phyloP scores from a whole-genome alignment of 1,139 yeast genomes.

The Geotrichum candidum region DNA sequence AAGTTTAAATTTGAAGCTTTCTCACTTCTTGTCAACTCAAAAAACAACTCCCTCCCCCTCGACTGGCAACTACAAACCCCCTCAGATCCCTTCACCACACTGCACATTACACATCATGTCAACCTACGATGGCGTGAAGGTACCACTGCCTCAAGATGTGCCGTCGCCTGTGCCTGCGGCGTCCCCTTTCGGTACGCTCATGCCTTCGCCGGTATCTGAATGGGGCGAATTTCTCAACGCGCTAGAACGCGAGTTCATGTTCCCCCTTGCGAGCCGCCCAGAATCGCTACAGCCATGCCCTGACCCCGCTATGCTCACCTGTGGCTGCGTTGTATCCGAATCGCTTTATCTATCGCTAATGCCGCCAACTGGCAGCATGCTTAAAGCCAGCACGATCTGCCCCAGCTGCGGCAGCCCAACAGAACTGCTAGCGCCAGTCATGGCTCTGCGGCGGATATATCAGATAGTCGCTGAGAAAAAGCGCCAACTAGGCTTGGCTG shows the following conservation, averaged over 20 bases:
- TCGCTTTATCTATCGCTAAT: conserved; percentile 14
- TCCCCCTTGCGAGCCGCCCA: conserved; percentile 46
- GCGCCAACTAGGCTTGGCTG: conserved; percentile 11
- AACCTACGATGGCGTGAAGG: not conserved
- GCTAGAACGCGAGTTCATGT: conserved; percentile 24
- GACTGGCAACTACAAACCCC: not conserved
- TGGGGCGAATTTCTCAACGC: conserved; percentile 31
- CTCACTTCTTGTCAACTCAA: not conserved
- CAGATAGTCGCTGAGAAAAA: conserved; percentile 6
- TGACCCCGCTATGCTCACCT: conserved; percentile 38
- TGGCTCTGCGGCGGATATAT: conserved; percentile 7
- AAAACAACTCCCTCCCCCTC: not conserved
- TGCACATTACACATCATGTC: not conserved
- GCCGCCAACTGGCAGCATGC: not conserved
- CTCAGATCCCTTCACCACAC: not conserved
- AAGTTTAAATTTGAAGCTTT: not conserved
- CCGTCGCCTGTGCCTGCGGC: not conserved
- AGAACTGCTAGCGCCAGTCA: conserved; percentile 13
- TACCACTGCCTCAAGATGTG: not conserved
- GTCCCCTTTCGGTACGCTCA: conserved; percentile 1
- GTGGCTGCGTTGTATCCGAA: conserved; percentile 71
- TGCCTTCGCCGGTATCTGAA: conserved; percentile 20
- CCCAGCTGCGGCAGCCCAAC: conserved; percentile 11
- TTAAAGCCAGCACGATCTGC: not conserved
- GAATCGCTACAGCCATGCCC: conserved; percentile 1